phyloP scores from a whole-genome alignment of 2,329 filamentous ascomycete species.

The Fusarium protoensiforme region DNA sequence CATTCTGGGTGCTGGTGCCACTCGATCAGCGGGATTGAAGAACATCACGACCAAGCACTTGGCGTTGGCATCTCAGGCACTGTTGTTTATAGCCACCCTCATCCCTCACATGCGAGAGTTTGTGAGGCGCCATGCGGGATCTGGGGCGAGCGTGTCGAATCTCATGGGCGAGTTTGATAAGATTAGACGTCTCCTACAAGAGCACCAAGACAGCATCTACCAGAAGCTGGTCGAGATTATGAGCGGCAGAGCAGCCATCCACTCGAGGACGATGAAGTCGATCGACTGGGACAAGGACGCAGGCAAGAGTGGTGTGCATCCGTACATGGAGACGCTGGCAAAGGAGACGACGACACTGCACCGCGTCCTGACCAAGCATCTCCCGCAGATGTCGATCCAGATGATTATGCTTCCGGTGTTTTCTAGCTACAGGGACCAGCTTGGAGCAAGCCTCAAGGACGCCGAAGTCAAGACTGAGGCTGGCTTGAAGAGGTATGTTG shows the following conservation, averaged over 20 bases:
- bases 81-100: slow-evolving; percentile 87
- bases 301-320: slow-evolving; percentile 57
- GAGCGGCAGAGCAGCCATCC: slow-evolving; percentile 78
- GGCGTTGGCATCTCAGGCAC: slow-evolving; percentile 87
- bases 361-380: slow-evolving; percentile 83
- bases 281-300: slow-evolving; percentile 76
- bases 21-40: slow-evolving; percentile 86
- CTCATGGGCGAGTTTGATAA: slow-evolving; percentile 90
- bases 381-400: slow-evolving; percentile 79
- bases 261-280: slow-evolving; percentile 79
- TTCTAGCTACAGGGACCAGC: slow-evolving; percentile 81
- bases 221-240: slow-evolving; percentile 96
- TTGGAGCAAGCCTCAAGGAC: slow-evolving; percentile 76
- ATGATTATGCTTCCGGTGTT: slow-evolving; percentile 92
- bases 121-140: slow-evolving; percentile 77
- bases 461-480: slow-evolving; percentile 72
- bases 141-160: slow-evolving; percentile 62
- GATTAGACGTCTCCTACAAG: slow-evolving; percentile 83
- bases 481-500: slow-evolving; percentile 76
- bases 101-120: slow-evolving; percentile 94
- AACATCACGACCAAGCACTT: slow-evolving; percentile 98
- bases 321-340: slow-evolving; percentile 87
- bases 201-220: slow-evolving; percentile 90
- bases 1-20: slow-evolving; percentile 94
- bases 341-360: slow-evolving; percentile 90